phyloP scores from a whole-genome alignment of 306 rosid genomes.

The Cicer judaicum region DNA sequence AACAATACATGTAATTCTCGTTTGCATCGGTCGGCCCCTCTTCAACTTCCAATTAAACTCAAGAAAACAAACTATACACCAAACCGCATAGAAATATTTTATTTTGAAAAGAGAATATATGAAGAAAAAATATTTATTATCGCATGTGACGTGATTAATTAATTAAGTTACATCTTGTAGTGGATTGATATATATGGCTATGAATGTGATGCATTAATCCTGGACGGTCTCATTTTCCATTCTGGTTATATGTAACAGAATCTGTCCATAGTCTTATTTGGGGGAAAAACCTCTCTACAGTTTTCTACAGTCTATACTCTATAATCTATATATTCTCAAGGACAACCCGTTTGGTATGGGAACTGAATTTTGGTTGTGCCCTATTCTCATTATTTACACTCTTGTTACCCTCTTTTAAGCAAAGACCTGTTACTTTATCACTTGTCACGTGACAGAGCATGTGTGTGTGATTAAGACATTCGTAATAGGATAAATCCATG shows the following conservation, averaged over 20 bases:
- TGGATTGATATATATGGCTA: too few relatives aligned
- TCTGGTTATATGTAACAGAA: neutral
- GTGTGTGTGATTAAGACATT: neutral
- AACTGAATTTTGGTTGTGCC: neutral
- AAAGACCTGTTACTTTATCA: neutral
- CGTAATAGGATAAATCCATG: too few relatives aligned
- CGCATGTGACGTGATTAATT: too few relatives aligned
- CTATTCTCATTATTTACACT: neutral
- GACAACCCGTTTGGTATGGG: neutral
- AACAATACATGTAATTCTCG: too few relatives aligned
- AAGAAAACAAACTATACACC: too few relatives aligned
- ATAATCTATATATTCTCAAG: neutral
- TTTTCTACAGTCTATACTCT: neutral
- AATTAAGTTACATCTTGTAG: too few relatives aligned
- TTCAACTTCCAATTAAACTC: too few relatives aligned
- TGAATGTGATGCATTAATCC: neutral
- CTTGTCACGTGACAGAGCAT: neutral
- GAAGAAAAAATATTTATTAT: too few relatives aligned
- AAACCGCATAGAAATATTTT: too few relatives aligned
- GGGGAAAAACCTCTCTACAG: neutral
- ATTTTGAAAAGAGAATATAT: too few relatives aligned
- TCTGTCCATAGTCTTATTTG: neutral
- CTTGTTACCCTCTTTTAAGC: constrained; percentile 1
- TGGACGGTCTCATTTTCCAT: neutral
- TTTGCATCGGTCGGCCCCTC: too few relatives aligned